A percentile compares a stretch with the other conserved stretches of the same genome.
Conservation (phyloP, 495 filamentous ascomycete genomes). For the Glonium stellatum region DNA sequence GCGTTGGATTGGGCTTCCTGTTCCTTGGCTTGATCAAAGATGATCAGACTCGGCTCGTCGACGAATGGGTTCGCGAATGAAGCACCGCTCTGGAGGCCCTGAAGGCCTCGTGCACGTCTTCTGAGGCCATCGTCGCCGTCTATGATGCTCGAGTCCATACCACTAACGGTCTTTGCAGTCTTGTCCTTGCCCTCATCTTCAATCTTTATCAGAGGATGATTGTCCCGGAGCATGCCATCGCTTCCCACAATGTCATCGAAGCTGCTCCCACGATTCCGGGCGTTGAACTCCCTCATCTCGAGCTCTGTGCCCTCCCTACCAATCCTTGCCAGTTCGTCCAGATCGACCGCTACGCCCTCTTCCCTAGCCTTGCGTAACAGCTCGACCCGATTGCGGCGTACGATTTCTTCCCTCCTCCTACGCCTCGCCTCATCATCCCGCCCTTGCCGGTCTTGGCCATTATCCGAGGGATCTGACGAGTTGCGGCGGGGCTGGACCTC, state of each 20-base stretch:
- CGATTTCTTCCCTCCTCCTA: constrained; percentile 63
- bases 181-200: constrained; percentile 11
- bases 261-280: constrained; percentile 27
- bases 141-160: constrained; percentile 38
- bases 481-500: constrained; percentile 52
- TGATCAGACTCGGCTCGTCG: constrained; percentile 41
- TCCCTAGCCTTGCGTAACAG: constrained; percentile 37
- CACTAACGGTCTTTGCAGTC: constrained; percentile 41
- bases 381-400: constrained; percentile 53
- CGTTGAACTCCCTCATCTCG: constrained; percentile 15
- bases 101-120: constrained; percentile 40
- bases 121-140: constrained; percentile 38
- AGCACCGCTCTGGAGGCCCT: constrained; percentile 46
- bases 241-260: constrained; percentile 53
- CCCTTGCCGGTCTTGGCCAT: background rate
- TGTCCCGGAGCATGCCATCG: constrained; percentile 42
- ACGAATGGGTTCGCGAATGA: constrained; percentile 52
- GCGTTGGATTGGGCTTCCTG: background rate
- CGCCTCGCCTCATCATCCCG: constrained; percentile 60
- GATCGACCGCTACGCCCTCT: constrained; percentile 41
- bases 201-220: constrained; percentile 7
- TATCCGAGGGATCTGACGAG: constrained; percentile 35
- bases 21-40: constrained; percentile 14
- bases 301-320: constrained; percentile 14
- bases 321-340: constrained; percentile 28